Evolutionary conservation across 2,329 filamentous ascomycete genomes (phyloP), one percentile per base, ranked within the genome.

Genomic region (Nigrospora sphaerica): DNA sequence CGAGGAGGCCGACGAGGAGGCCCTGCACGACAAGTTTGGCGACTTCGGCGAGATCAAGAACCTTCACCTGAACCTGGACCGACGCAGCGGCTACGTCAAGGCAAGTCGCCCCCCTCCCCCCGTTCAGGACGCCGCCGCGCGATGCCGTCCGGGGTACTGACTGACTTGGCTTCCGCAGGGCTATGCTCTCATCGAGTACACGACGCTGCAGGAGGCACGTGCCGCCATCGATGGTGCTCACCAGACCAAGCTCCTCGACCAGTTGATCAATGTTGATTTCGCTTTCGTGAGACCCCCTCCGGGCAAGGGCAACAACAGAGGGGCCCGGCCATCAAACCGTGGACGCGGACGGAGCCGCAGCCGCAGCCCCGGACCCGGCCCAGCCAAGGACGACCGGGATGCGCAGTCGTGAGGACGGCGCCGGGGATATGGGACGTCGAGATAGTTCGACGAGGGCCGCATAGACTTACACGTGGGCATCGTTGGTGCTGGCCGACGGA

Each of bases 1-100:
- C 70, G 88, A 93, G 62, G 88, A 93, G 66, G 86, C 88, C 42
- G 86, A 85, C 56, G 88, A 93, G 68, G 88, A 93, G 70, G 83
- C 87, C 39, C 65, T 93, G 47, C 85, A 86, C 59, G 88, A 93
- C 64, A 77, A 82, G 64, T 93, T 93, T 64, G 85, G 81, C 59
- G 88, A 93, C 58, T 93, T 78, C 61, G 88, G 88, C 57, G 86
- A 92, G 68, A 88, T 93, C 60, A 90, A 90, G 75, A 93, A 93
- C 61, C 63, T 92, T 61, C 88, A 93, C 61, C 68, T 93, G 62
- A 93, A 93, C 62, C 71, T 93, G 52, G 88, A 93, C 63, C 75
- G 88, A 45, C 75, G 88, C 58, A 92, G 85, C 51, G 88, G 88
- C 62, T 93, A 92, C 60, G 88, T 92, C 57, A 93, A 93, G 84